Percentiles rank a stretch among this genome's conserved stretches.
Evolutionary conservation across 2,329 filamentous ascomycete genomes (phyloP).

Genomic region (Colletotrichum costaricense): DNA sequence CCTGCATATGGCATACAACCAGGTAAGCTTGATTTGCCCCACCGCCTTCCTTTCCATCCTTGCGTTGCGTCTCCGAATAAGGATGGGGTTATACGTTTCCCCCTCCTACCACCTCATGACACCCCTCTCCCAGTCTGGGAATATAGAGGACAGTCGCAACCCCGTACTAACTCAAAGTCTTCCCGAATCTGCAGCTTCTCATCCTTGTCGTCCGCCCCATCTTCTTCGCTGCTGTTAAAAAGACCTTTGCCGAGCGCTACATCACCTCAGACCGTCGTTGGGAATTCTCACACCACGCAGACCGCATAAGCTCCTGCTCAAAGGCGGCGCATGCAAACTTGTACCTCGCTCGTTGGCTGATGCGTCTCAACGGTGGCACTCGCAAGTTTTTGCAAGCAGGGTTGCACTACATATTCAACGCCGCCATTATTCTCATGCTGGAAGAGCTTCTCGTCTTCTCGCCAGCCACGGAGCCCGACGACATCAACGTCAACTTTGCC

Average conservation of each 20-base stretch:
- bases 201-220: constrained; percentile 60
- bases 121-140: neutral
- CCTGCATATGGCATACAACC: constrained; percentile 62
- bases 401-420: constrained; percentile 63
- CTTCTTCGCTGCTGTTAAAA: constrained; percentile 60
- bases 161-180: neutral
- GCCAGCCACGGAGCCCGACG: constrained; percentile 41
- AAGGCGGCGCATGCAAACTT: constrained; percentile 59
- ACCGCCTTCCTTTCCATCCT: constrained; percentile 38
- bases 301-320: constrained; percentile 52
- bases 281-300: constrained; percentile 43
- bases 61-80: constrained; percentile 37
- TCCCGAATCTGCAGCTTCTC: constrained; percentile 51
- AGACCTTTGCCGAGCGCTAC: constrained; percentile 54
- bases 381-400: constrained; percentile 56
- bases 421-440: constrained; percentile 59
- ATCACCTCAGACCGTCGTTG: constrained; percentile 41
- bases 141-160: neutral
- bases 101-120: neutral
- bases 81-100: neutral
- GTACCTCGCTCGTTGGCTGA: constrained; percentile 53
- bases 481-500: constrained; percentile 54
- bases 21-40: constrained; percentile 27
- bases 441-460: constrained; percentile 52
- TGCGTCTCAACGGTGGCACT: constrained; percentile 46